These are phyloP conservation scores for Aquilaria yunnanensis DNA, from an alignment of 345 rosid species.

Conservation along the genomic window DNA sequence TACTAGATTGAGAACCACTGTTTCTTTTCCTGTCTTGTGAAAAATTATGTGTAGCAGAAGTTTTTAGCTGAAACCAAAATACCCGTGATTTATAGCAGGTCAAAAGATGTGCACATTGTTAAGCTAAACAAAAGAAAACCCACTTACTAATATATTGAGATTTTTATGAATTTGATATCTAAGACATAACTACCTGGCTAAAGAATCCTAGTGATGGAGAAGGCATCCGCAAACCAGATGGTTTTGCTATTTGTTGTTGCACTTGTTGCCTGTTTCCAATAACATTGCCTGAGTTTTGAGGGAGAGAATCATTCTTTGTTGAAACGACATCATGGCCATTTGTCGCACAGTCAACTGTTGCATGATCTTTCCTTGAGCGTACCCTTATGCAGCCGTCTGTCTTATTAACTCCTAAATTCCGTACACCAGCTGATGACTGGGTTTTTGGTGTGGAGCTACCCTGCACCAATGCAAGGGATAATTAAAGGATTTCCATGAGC, in stretches of 20 bases:
- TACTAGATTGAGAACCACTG: slow-evolving; percentile 23
- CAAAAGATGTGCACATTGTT: slow-evolving; percentile 3
- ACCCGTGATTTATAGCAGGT: slow-evolving; percentile 13
- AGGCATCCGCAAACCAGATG: slow-evolving; percentile 88
- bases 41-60: slow-evolving; percentile 30
- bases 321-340: slow-evolving; percentile 19
- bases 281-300: slow-evolving; percentile 22
- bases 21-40: slow-evolving; percentile 30
- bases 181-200: slow-evolving; percentile 69
- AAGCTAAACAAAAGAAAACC: not conserved
- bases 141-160: not conserved
- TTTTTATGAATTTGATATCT: not conserved
- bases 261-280: slow-evolving; percentile 22
- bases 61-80: slow-evolving; percentile 52
- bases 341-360: slow-evolving; percentile 25
- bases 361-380: slow-evolving; percentile 24
- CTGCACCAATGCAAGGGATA: slow-evolving; percentile 27
- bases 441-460: slow-evolving; percentile 23
- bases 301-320: slow-evolving; percentile 23
- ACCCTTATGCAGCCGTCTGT: slow-evolving; percentile 25
- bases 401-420: slow-evolving; percentile 21
- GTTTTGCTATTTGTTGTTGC: slow-evolving; percentile 39
- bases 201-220: slow-evolving; percentile 88
- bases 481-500: no score
- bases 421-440: slow-evolving; percentile 30